Percentiles rank a stretch among this genome's conserved stretches.
Evolutionary conservation across 2,329 filamentous ascomycete genomes (phyloP).

Genomic region (Calonectria hawksworthii): DNA sequence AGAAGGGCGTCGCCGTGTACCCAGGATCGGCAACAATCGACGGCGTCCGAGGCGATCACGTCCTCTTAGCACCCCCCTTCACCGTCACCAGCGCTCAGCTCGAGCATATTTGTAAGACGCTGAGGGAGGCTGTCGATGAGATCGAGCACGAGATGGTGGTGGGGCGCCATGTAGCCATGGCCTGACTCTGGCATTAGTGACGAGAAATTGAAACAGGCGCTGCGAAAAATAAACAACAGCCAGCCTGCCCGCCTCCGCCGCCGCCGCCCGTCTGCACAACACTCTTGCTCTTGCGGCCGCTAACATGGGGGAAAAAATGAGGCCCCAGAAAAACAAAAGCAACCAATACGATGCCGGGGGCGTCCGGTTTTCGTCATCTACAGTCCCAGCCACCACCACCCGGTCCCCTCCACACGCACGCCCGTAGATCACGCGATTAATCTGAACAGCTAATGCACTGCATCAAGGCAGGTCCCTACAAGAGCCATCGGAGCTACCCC

Average conservation of each 20-base stretch:
- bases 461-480: slow-evolving; percentile 9
- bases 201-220: slow-evolving; percentile 4
- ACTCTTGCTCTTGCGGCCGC: not conserved
- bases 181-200: slow-evolving; percentile 9
- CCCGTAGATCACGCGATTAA: slow-evolving; percentile 13
- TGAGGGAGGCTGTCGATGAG: slow-evolving; percentile 31
- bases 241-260: too few relatives aligned
- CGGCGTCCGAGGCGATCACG: slow-evolving; percentile 75
- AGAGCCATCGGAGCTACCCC: slow-evolving; percentile 9
- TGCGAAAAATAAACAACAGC: not conserved
- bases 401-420: not conserved
- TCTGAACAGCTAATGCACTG: slow-evolving; percentile 8
- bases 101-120: slow-evolving; percentile 15
- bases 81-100: slow-evolving; percentile 63
- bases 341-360: not conserved
- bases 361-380: not conserved
- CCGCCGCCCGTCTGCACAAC: not conserved
- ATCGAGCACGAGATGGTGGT: slow-evolving; percentile 14
- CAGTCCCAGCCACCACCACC: not conserved
- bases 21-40: slow-evolving; percentile 73
- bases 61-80: slow-evolving; percentile 80
- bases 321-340: not conserved
- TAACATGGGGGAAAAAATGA: not conserved
- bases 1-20: slow-evolving; percentile 65
- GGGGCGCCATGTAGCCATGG: slow-evolving; percentile 6